Conservation (phyloP, 1,284 basidiomycete genomes). For the Trichosporon sp. region DNA sequence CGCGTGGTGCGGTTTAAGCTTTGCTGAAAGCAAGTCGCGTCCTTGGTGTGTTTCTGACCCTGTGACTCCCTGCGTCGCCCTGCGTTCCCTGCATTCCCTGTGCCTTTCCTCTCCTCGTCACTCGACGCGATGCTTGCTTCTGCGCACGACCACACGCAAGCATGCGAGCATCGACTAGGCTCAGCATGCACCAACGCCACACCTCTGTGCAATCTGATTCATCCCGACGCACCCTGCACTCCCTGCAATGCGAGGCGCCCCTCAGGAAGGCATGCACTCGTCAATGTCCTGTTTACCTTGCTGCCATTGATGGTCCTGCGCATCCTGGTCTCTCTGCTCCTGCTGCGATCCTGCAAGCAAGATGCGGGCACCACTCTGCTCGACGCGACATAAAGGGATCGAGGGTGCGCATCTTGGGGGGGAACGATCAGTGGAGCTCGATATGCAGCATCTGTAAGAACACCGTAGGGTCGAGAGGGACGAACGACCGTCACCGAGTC, state of each 20-base stretch:
- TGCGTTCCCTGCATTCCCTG: background rate
- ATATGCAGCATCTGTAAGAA: background rate
- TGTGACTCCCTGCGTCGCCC: background rate
- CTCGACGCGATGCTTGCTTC: background rate
- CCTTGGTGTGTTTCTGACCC: constrained; percentile 5
- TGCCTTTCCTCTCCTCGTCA: background rate
- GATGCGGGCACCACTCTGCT: too few species aligned
- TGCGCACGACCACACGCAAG: background rate
- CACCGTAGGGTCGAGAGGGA: background rate
- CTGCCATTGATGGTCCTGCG: too few species aligned
- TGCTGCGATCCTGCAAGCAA: too few species aligned
- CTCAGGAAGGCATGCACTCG: background rate
- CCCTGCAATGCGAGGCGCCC: constrained; percentile 13
- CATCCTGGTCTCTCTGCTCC: too few species aligned
- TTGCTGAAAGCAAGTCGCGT: constrained; percentile 17
- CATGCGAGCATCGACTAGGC: background rate
- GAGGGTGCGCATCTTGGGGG: too few species aligned
- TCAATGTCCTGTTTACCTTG: constrained; percentile 9
- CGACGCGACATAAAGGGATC: too few species aligned
- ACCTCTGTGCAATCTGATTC: background rate
- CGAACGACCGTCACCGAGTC: background rate
- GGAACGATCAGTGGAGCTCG: background rate
- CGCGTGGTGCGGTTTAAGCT: constrained; percentile 6
- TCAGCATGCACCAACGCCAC: constrained; percentile 4
- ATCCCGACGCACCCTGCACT: background rate